Percentiles rank a stretch among this genome's conserved stretches.
These are phyloP conservation scores for Sporothrix curviconia DNA, from an alignment of 2,329 filamentous ascomycete species.

Conservation along the genomic window DNA sequence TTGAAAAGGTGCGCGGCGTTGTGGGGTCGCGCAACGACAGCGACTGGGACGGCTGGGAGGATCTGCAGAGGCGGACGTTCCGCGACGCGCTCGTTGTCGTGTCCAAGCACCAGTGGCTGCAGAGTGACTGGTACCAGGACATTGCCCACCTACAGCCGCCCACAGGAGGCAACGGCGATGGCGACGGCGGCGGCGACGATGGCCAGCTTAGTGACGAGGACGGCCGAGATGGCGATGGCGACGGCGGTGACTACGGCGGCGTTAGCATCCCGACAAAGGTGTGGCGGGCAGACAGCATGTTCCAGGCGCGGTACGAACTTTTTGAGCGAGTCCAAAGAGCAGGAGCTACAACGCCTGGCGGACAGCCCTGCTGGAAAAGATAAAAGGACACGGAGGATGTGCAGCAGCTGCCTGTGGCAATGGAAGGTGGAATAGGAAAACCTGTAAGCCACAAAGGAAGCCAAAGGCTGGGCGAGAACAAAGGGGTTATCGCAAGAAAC, in stretches of 20 bases:
- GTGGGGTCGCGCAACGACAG: conserved; percentile 28
- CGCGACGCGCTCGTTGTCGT: conserved; percentile 56
- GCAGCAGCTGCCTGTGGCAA: conserved; percentile 4
- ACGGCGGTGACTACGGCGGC: conserved; percentile 15
- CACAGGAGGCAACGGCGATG: conserved; percentile 22
- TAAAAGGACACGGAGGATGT: conserved; percentile 28
- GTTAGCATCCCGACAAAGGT: conserved; percentile 31
- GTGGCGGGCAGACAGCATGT: conserved; percentile 59
- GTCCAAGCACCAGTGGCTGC: conserved; percentile 50
- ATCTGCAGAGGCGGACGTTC: conserved; percentile 47
- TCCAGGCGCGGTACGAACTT: conserved; percentile 69
- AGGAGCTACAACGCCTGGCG: conserved; percentile 62
- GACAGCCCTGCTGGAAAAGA: conserved; percentile 48
- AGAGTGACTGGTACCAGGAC: conserved; percentile 56
- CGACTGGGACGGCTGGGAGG: conserved; percentile 49
- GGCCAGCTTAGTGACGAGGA: conserved; percentile 30
- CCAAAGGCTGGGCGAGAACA: too few relatives aligned
- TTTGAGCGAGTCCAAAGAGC: conserved; percentile 55
- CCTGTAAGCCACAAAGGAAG: neutral
- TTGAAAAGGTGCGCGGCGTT: conserved; percentile 23
- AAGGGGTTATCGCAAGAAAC: too few relatives aligned
- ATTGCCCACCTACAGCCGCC: conserved; percentile 47
- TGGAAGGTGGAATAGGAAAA: conserved; percentile 17
- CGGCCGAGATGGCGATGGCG: conserved; percentile 26
- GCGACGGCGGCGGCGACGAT: conserved; percentile 26